phyloP scores from a whole-genome alignment of 208 protist genomes.

The Leishmania gerbilli region DNA sequence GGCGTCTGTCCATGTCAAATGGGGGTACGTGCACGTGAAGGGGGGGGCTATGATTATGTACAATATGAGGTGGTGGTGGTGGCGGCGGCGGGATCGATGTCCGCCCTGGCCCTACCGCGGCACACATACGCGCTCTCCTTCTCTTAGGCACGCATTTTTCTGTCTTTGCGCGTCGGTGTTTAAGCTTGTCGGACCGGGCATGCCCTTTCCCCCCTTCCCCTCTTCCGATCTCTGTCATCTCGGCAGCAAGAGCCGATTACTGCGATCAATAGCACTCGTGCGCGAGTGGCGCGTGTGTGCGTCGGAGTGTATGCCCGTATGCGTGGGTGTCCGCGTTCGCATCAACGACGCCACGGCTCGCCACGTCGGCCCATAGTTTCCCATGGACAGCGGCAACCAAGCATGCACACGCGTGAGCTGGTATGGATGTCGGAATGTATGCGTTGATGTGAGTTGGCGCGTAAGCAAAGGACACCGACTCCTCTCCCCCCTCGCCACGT shows the following conservation, averaged over 20 bases:
- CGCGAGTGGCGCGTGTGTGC: background rate
- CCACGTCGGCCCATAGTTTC: background rate
- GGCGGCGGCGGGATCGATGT: background rate
- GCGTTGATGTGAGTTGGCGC: background rate
- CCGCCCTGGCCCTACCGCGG: background rate
- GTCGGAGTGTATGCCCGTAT: background rate
- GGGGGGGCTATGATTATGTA: background rate
- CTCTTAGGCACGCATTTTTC: background rate
- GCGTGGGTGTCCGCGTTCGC: background rate
- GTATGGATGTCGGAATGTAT: too few species aligned
- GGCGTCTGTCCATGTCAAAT: background rate
- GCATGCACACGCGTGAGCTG: background rate
- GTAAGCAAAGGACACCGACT: background rate
- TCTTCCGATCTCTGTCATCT: background rate
- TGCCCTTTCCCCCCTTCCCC: background rate
- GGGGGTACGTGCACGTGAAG: background rate
- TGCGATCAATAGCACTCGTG: background rate
- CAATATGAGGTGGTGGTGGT: background rate
- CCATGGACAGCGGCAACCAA: background rate
- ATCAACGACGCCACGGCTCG: background rate
- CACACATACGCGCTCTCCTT: background rate
- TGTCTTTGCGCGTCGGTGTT: background rate
- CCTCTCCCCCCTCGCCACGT: background rate
- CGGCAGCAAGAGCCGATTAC: background rate
- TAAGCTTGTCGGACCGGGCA: background rate